A percentile compares a stretch with the other conserved stretches of the same genome.
Conservation (phyloP, 306 rosid genomes). For the Carpinus viminea region DNA sequence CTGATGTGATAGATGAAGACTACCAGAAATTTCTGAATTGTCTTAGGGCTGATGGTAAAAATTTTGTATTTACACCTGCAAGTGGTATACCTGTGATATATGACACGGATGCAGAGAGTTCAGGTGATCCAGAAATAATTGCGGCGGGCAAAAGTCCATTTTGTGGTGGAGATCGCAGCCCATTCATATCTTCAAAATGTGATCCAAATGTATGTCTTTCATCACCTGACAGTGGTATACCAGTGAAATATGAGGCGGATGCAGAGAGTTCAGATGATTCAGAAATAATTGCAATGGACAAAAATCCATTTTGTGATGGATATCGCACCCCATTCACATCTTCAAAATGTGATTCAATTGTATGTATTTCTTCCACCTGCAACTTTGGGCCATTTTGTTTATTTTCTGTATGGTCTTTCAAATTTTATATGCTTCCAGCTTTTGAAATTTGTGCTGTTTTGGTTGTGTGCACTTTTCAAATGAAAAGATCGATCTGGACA, state of each 20-base stretch:
- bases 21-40: conserved; percentile 29
- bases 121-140: conserved; percentile 42
- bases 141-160: conserved; percentile 35
- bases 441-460: not conserved
- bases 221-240: conserved; percentile 8
- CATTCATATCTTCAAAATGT: conserved; percentile 31
- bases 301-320: conserved; percentile 26
- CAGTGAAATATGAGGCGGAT: conserved; percentile 19
- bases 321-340: conserved; percentile 30
- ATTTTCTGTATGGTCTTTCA: not conserved
- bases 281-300: conserved; percentile 38
- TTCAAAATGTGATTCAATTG: conserved; percentile 36
- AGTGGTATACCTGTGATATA: conserved; percentile 17
- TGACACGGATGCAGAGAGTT: conserved; percentile 23
- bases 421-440: not conserved
- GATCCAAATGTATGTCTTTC: conserved; percentile 44
- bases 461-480: conserved; percentile 29
- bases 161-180: conserved; percentile 21
- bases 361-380: conserved; percentile 35
- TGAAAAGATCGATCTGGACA: conserved; percentile 33
- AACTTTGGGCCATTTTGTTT: conserved; percentile 5
- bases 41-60: conserved; percentile 14
- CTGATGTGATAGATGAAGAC: conserved; percentile 32
- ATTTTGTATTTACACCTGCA: conserved; percentile 1
- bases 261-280: conserved; percentile 39